These are phyloP conservation scores for Atkinsonella texensis DNA, from an alignment of 2,329 filamentous ascomycete genomes.

Conservation along the genomic window DNA sequence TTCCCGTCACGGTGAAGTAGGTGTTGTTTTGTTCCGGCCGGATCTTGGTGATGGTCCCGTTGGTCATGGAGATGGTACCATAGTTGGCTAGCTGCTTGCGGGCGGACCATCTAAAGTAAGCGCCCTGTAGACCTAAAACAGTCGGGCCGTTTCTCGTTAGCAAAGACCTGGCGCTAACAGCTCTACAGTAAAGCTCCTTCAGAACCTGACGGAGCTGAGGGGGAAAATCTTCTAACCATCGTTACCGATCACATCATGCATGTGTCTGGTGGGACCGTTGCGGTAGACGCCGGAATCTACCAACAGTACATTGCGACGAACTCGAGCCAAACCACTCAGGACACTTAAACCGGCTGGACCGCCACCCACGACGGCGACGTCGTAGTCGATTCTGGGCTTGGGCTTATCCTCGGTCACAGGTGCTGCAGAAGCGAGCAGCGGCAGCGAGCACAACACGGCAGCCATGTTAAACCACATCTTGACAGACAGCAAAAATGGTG, in stretches of 20 bases:
- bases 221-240: slow-evolving; percentile 34
- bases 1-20: slow-evolving; percentile 30
- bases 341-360: slow-evolving; percentile 43
- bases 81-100: slow-evolving; percentile 41
- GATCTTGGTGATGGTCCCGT: slow-evolving; percentile 39
- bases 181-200: neutral
- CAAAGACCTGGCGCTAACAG: neutral
- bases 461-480: slow-evolving; percentile 9
- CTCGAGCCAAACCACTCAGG: slow-evolving; percentile 45
- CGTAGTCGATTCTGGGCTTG: slow-evolving; percentile 23
- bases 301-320: slow-evolving; percentile 40
- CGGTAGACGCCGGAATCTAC: slow-evolving; percentile 48
- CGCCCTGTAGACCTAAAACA: slow-evolving; percentile 36
- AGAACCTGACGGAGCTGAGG: neutral
- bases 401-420: slow-evolving; percentile 5
- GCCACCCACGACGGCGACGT: slow-evolving; percentile 46
- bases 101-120: slow-evolving; percentile 41
- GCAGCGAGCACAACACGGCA: slow-evolving; percentile 7
- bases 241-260: slow-evolving; percentile 49
- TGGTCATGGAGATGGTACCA: slow-evolving; percentile 34
- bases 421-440: slow-evolving; percentile 9
- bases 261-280: slow-evolving; percentile 42
- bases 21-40: slow-evolving; percentile 26
- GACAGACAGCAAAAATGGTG: neutral
- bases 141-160: too few species aligned